phyloP scores from a whole-genome alignment of 2,329 filamentous ascomycete genomes.

The Coniochaeta sp. region DNA sequence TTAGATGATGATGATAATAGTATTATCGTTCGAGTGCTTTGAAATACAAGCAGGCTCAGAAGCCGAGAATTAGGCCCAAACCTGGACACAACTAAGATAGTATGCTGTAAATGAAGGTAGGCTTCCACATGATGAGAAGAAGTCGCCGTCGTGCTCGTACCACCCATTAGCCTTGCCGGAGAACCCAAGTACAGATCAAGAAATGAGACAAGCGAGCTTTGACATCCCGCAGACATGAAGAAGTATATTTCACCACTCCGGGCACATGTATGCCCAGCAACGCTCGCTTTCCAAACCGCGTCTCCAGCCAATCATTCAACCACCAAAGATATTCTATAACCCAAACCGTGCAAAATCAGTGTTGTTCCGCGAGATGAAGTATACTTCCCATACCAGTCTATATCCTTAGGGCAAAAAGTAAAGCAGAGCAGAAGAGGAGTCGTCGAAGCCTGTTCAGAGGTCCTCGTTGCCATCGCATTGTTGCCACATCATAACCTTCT shows the following conservation, averaged over 20 bases:
- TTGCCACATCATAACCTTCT: slow-evolving; percentile 63
- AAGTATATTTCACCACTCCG: not conserved
- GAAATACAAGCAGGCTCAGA: not conserved
- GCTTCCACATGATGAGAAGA: not conserved
- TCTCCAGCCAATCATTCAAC: not conserved
- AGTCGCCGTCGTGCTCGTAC: not conserved
- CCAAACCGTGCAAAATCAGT: not conserved
- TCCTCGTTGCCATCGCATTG: slow-evolving; percentile 57
- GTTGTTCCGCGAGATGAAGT: not conserved
- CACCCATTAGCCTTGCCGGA: not conserved
- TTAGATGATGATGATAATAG: not conserved
- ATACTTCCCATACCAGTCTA: slow-evolving; percentile 1
- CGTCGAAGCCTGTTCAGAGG: slow-evolving; percentile 21
- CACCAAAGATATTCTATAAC: not conserved
- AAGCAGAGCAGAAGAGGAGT: slow-evolving; percentile 2
- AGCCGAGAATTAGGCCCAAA: not conserved
- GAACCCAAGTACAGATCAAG: not conserved
- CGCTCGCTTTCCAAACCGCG: not conserved
- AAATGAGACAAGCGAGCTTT: not conserved
- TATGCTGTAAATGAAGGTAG: not conserved
- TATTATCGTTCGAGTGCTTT: not conserved
- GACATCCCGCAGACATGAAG: not conserved
- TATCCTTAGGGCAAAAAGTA: not conserved
- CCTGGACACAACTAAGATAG: not conserved
- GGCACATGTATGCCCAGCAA: not conserved